phyloP scores from a whole-genome alignment of 148 eudicot genomes.

The Cornus suecica region DNA sequence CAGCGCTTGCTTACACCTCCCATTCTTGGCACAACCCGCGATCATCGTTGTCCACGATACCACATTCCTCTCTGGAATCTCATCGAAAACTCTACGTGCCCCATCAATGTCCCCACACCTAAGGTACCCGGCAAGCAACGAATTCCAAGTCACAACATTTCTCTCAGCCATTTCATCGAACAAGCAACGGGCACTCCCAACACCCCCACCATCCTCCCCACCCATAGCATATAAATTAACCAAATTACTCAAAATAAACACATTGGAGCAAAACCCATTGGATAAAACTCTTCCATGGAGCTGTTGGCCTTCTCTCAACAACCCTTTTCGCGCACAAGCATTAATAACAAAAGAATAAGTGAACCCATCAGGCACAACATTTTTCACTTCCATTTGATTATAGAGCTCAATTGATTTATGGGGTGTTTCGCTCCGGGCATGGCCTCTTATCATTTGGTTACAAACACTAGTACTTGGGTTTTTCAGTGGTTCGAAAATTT shows the following conservation, averaged over 20 bases:
- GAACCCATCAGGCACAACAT: constrained; percentile 41
- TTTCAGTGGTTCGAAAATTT: constrained; percentile 31
- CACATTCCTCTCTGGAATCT: constrained; percentile 51
- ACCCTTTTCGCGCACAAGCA: constrained; percentile 36
- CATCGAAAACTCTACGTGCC: constrained; percentile 37
- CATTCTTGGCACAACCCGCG: constrained; percentile 47
- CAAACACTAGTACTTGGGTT: constrained; percentile 43
- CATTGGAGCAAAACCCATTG: constrained; percentile 44
- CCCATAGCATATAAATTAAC: constrained; percentile 43
- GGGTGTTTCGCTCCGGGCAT: constrained; percentile 21
- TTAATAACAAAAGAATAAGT: constrained; percentile 43
- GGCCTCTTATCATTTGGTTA: constrained; percentile 58
- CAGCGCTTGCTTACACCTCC: constrained; percentile 43
- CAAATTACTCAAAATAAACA: constrained; percentile 51
- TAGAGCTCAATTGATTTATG: constrained; percentile 30
- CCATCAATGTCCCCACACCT: constrained; percentile 33
- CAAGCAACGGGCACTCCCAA: constrained; percentile 32
- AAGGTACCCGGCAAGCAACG: constrained; percentile 44
- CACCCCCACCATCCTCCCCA: constrained; percentile 21
- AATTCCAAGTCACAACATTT: constrained; percentile 55
- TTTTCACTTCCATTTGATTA: constrained; percentile 30
- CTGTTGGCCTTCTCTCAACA: constrained; percentile 50
- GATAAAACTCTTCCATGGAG: constrained; percentile 55
- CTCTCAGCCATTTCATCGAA: constrained; percentile 60
- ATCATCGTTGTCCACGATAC: constrained; percentile 71